A percentile compares a stretch with the other conserved stretches of the same genome.
Conservation (phyloP, 805 yeast species). For the Candida ovalis region DNA sequence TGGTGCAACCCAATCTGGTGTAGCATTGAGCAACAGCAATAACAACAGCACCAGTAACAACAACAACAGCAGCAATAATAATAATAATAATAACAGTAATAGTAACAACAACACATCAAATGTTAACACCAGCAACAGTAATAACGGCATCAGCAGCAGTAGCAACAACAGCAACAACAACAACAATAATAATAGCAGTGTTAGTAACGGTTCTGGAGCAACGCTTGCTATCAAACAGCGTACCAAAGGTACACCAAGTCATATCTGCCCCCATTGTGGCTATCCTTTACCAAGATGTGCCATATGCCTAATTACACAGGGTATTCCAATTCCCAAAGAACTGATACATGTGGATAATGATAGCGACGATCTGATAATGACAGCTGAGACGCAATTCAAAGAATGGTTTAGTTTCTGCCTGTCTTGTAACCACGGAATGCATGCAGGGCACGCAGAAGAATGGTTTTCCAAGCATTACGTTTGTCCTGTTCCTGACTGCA, state of each 20-base stretch:
- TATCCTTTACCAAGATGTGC: conserved; percentile 87
- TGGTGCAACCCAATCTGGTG: not conserved
- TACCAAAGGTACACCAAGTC: conserved; percentile 12
- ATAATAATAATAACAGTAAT: not conserved
- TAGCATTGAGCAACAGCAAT: conserved; percentile 2
- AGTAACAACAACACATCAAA: not conserved
- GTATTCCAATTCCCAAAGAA: conserved; percentile 54
- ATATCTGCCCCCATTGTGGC: conserved; percentile 78
- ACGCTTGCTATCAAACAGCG: not conserved
- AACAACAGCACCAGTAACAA: not conserved
- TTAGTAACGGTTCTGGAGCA: too few species aligned
- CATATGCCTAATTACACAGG: conserved; percentile 77
- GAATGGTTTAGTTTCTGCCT: conserved; percentile 92
- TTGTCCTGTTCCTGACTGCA: conserved; percentile 94
- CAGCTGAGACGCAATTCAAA: conserved; percentile 45
- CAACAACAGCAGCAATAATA: not conserved
- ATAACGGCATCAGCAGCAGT: not conserved
- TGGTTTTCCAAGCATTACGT: conserved; percentile 87
- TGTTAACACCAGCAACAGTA: too few species aligned
- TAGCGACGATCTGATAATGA: conserved; percentile 8
- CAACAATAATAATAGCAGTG: too few species aligned
- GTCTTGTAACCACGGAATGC: conserved; percentile 90
- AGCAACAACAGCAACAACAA: not conserved
- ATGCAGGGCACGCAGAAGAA: conserved; percentile 92
- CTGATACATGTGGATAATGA: conserved; percentile 25